These are phyloP conservation scores for Golovinomyces cichoracearum DNA, from an alignment of 2,329 filamentous ascomycete genomes.

Conservation along the genomic window DNA sequence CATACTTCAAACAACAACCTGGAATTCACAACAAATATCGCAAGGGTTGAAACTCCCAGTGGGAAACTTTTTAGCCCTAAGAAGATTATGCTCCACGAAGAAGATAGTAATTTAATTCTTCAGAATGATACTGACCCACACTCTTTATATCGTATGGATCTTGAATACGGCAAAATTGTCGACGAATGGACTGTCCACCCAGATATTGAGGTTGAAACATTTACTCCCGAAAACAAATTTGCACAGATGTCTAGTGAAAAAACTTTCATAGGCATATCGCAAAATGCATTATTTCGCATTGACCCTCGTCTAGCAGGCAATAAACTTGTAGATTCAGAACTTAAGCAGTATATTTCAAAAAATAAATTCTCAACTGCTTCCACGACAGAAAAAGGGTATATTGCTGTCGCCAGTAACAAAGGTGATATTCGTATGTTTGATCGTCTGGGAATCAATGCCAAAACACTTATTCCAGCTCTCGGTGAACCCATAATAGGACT, in stretches of 20 bases:
- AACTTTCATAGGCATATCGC: conserved; percentile 78
- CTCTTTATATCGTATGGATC: conserved; percentile 86
- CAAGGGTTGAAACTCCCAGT: conserved; percentile 68
- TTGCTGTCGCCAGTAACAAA: conserved; percentile 92
- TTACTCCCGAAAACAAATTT: conserved; percentile 93
- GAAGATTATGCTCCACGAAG: conserved; percentile 22
- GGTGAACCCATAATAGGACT: conserved; percentile 87
- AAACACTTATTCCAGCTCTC: conserved; percentile 85
- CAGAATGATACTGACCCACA: conserved; percentile 40
- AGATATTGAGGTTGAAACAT: conserved; percentile 74
- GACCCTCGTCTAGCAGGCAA: conserved; percentile 73
- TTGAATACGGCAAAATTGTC: conserved; percentile 91
- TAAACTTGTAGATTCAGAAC: conserved; percentile 75
- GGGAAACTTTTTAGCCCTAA: conserved; percentile 78
- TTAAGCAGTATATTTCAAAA: conserved; percentile 92
- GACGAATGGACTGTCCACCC: conserved; percentile 98
- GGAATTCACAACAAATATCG: conserved; percentile 92
- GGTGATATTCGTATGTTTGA: conserved; percentile 94
- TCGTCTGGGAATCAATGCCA: conserved; percentile 83
- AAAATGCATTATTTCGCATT: conserved; percentile 77
- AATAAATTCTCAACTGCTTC: conserved; percentile 90
- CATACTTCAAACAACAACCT: conserved; percentile 76
- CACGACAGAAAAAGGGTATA: conserved; percentile 87
- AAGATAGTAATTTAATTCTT: conserved; percentile 16
- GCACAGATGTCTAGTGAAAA: conserved; percentile 89